Evolutionary conservation across 768 basidiomycete species (phyloP), one percentile per base, ranked within the genome.

Genomic region (Amanita inopinata): DNA sequence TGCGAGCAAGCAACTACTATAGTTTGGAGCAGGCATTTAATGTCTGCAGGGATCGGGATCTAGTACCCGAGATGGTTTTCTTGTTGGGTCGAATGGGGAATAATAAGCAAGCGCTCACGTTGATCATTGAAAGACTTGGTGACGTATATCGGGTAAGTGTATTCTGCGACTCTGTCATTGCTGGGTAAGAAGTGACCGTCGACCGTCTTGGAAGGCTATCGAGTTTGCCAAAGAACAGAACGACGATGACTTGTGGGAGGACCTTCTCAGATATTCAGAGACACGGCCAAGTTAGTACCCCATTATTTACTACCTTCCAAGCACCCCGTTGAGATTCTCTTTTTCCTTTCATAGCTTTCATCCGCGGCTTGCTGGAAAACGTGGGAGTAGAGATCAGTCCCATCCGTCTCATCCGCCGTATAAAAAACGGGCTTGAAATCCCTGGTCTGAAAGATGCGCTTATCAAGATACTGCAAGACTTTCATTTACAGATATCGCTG

Each of bases 241-340:
- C 40, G 96, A 98, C 49, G 83, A 92, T 47, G 96, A 98, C 57
- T 75, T 99, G 0, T 99, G 94, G 96, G 94, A 98, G 53, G 94
- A 98, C 56, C 71, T 99, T 6, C 64, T 99, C 19, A 80, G 73
- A 46, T 98, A 98, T 53, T 94, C 93, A 0, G 96, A 98, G 60
- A 93, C 87, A 8, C 70, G 91, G 45, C 96, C 96, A 28, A 63
- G 91, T 91, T 42, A 43, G 74, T 59, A 1, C 22, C 17, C 25
- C 24, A 17, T 8, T 10, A 3, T 9, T 33, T 24, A 9, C 22
- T 48, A 20, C 18, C 7, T 30, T 3, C 15, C 37, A n/a, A 35
- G 33, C 18, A 6, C 31, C 28, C 3, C 17, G n/a, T 17, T 37
- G 8, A 43, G 5, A 31, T 46, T 28, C 22, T 33, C n/a, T 35